Conservation (phyloP, 1,139 yeast species). For the Geotrichum fermentans region DNA sequence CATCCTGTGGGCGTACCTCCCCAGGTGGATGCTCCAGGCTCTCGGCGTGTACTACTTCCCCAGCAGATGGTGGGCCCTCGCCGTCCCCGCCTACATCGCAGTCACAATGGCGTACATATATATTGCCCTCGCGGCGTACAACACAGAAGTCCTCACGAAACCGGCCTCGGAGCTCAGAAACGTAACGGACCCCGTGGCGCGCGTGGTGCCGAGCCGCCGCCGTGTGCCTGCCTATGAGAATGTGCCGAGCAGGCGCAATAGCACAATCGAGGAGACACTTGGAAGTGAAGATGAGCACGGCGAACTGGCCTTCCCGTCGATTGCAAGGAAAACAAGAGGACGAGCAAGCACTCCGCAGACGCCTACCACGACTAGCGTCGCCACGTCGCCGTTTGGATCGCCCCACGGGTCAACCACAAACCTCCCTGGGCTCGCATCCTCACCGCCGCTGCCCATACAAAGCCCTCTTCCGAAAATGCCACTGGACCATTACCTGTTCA, state of each 20-base stretch:
- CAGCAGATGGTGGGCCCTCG: constrained; percentile 81
- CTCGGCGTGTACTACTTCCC: constrained; percentile 71
- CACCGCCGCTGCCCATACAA: background rate
- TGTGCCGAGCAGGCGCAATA: background rate
- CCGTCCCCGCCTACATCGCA: constrained; percentile 64
- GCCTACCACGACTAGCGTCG: background rate
- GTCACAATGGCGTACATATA: constrained; percentile 69
- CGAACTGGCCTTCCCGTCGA: background rate
- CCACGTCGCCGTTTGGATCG: background rate
- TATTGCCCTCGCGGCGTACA: constrained; percentile 63
- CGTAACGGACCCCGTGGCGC: constrained; percentile 64
- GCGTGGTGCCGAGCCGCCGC: constrained; percentile 38
- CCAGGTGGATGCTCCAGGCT: constrained; percentile 48
- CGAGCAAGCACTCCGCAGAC: background rate
- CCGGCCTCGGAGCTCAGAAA: constrained; percentile 55
- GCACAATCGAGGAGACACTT: background rate
- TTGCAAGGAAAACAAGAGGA: background rate
- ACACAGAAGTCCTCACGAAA: constrained; percentile 65
- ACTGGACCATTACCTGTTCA: constrained; percentile 39
- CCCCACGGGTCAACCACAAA: background rate
- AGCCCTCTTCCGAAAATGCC: background rate
- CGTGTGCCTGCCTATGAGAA: background rate
- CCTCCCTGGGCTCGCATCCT: background rate
- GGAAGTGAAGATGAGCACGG: background rate
- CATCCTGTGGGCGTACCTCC: constrained; percentile 66